These are phyloP conservation scores for Metschnikowia proteae DNA, from an alignment of 805 yeast genomes.

Conservation along the genomic window DNA sequence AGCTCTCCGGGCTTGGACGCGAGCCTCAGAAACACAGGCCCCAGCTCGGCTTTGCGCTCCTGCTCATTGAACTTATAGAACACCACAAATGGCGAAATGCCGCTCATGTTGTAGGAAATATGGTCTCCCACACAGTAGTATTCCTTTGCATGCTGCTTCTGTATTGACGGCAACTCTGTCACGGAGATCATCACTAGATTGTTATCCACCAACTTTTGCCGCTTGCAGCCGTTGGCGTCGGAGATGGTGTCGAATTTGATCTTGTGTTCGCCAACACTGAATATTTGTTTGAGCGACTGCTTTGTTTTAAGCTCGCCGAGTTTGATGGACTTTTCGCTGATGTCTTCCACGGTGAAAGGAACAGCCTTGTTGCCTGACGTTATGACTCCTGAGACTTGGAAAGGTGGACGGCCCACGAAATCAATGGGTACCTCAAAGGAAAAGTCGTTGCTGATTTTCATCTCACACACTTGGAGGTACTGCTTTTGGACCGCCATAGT, in stretches of 20 bases:
- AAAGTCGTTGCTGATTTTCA: slow-evolving; percentile 25
- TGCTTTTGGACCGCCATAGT: slow-evolving; percentile 46
- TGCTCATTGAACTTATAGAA: slow-evolving; percentile 68
- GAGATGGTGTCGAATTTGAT: slow-evolving; percentile 53
- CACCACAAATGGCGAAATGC: slow-evolving; percentile 75
- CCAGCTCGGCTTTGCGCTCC: slow-evolving; percentile 53
- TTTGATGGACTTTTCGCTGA: slow-evolving; percentile 27
- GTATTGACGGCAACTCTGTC: slow-evolving; percentile 73
- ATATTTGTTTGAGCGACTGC: slow-evolving; percentile 35
- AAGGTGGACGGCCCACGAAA: slow-evolving; percentile 62
- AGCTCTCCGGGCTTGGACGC: slow-evolving; percentile 83
- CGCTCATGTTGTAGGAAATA: slow-evolving; percentile 69
- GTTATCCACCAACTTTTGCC: slow-evolving; percentile 32
- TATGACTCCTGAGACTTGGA: slow-evolving; percentile 52
- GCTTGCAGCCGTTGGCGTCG: slow-evolving; percentile 70
- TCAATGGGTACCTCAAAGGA: slow-evolving; percentile 47
- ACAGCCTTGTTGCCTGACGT: slow-evolving; percentile 56
- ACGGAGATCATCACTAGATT: slow-evolving; percentile 54
- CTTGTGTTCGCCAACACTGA: slow-evolving; percentile 68
- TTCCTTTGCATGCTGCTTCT: slow-evolving; percentile 19
- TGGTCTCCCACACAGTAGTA: slow-evolving; percentile 93
- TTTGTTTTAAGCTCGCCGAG: slow-evolving; percentile 10
- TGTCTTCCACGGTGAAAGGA: slow-evolving; percentile 40
- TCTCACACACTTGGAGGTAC: slow-evolving; percentile 45
- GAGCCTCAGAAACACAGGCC: slow-evolving; percentile 50